A percentile compares a stretch with the other conserved stretches of the same genome.
phyloP scores from a whole-genome alignment of 805 yeast species.

The Myxozyma melibiosi region DNA sequence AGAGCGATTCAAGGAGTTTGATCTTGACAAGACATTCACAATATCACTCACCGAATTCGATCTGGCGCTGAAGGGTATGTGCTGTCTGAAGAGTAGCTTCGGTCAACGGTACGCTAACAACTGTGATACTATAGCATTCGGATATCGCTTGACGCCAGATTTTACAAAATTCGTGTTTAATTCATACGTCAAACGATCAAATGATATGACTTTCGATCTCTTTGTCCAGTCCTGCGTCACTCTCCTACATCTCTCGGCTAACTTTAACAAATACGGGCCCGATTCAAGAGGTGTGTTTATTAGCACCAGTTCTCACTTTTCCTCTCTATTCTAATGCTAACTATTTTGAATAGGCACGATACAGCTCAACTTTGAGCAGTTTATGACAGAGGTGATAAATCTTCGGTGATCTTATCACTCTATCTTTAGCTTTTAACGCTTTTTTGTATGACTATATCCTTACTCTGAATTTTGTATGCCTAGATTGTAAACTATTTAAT shows the following conservation, averaged over 20 bases:
- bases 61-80: constrained; percentile 51
- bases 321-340: background rate
- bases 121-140: constrained; percentile 52
- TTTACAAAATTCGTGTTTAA: constrained; percentile 61
- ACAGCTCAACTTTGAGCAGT: constrained; percentile 43
- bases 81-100: background rate
- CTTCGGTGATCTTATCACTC: constrained; percentile 30
- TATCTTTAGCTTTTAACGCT: background rate
- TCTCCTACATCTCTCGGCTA: constrained; percentile 72
- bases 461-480: too few relatives aligned
- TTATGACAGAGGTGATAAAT: constrained; percentile 41
- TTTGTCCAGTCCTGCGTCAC: constrained; percentile 81
- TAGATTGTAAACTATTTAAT: too few relatives aligned
- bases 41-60: constrained; percentile 69
- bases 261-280: constrained; percentile 73
- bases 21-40: constrained; percentile 58
- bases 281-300: constrained; percentile 47
- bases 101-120: background rate
- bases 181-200: constrained; percentile 42
- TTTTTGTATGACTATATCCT: background rate
- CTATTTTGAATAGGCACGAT: constrained; percentile 33
- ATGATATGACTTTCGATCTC: constrained; percentile 67
- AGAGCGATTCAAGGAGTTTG: constrained; percentile 62
- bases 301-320: background rate
- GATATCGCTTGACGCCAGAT: constrained; percentile 61